Evolutionary conservation across 2,329 filamentous ascomycete genomes (phyloP), one percentile per base, ranked within the genome.

Genomic region (Fusarium sp.): DNA sequence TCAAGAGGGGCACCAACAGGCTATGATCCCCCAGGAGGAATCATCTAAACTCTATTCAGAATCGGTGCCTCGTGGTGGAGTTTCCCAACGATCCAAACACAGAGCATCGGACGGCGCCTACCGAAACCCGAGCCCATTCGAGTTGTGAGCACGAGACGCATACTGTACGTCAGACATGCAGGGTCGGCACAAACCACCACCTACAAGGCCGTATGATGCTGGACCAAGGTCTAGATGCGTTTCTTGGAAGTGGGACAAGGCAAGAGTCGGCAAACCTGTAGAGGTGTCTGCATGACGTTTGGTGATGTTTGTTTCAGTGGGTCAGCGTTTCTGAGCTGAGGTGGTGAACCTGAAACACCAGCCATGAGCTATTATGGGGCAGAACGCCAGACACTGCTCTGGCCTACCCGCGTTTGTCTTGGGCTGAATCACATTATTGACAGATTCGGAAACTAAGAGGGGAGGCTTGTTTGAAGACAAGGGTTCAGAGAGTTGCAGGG

Each of bases 21-120:
- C 30, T 90, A 90, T 75, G 88, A 90, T 73, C 88, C 88, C 23
- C 88, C 88, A 4, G 88, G 88, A 44, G 88, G 88, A 47, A 90
- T 90, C 73, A 90, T 90, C 79, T 90, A 82, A 70, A 49, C 43
- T 49, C 47, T 13, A 23, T 33, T 42, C 25, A n/a, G 47, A 53
- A 42, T 44, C 28, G 57, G 56, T 47, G 59, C 47, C 37, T 59
- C 25, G 44, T 61, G 50, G 62, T 68, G 52, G 58, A 52, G 30
- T 56, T 47, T 52, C 53, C 60, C 46, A 58, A 64, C 47, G 32
- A 58, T 46, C 30, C 46, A 43, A 62, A 60, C 53, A 35, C 64
- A 30, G 37, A 50, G 54, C 44, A 57, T 44, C 40, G 47, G 68
- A 52, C 50, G 72, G 74, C 71, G 74, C 60, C 54, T 74, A 71